Evolutionary conservation across 192 early-diverging fungal genomes (phyloP), one percentile per base, ranked within the genome.

Genomic region (Backusella luteola): DNA sequence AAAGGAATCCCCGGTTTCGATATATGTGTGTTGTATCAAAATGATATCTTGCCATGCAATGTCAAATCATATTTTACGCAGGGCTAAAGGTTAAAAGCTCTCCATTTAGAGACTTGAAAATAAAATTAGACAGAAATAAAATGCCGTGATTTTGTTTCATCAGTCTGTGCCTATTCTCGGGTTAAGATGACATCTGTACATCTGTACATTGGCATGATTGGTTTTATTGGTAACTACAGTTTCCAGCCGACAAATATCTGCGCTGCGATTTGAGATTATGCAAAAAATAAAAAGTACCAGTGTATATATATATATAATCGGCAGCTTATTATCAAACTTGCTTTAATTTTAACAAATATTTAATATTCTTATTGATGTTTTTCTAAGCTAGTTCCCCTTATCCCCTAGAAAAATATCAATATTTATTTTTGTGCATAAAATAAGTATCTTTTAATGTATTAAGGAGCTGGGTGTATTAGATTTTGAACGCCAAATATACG

Each of bases 311-410:
- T 23, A 69, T 41, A 11, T 8, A 2, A 23, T 35, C 7, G 21
- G 36, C 3, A 39, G 19, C 1, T 41, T 39, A 38, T 23, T 38
- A 21, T 12, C 11, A 23, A 41, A 4, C 35, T 38, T 23, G 11
- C 38, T 69, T 69, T 69, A 41, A 69, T 12, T 38, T 23, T 69
- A 41, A 38, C 68, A 69, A 41, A 21, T 36, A 69, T 39, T 23
- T 23, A 12, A 35, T 39, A 21, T 36, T 69, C 8, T 38, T 69
- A 12, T 21, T 19, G 35, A n/a, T 26, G 34, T n/a, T 35, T 35
- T 38, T 23, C 23, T 19, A 26, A 29, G 56, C 12, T 63, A 63
- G 8, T 29, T 3, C 56, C 6, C 56, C 23, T 29, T 63, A 63
- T 29, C 26, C 4, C 56, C 26, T 63, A 14, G 11, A 63, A 63